These are phyloP conservation scores for Ogataea pini DNA, from an alignment of 805 yeast species.

Conservation along the genomic window DNA sequence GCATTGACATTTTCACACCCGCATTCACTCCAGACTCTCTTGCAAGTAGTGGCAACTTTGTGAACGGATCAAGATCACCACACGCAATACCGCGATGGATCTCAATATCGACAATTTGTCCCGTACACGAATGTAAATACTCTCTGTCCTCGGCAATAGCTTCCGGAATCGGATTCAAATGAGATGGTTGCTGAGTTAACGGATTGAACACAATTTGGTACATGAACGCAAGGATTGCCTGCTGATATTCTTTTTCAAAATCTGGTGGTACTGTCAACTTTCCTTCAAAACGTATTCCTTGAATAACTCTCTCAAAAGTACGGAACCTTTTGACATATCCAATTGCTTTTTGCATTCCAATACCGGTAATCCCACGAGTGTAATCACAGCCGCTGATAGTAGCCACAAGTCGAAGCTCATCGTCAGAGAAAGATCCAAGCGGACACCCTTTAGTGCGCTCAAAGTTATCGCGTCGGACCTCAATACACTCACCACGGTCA, in stretches of 20 bases:
- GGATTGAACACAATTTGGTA: conserved; percentile 89
- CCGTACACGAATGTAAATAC: conserved; percentile 43
- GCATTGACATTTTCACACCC: not conserved
- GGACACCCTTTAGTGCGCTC: conserved; percentile 34
- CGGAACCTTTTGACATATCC: conserved; percentile 52
- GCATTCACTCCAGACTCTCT: conserved; percentile 44
- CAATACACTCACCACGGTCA: conserved; percentile 67
- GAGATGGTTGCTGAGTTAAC: conserved; percentile 42
- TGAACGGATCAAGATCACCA: conserved; percentile 70
- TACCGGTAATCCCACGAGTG: conserved; percentile 77
- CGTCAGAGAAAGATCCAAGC: conserved; percentile 50
- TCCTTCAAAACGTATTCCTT: conserved; percentile 60
- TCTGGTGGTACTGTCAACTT: conserved; percentile 54
- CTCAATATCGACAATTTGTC: conserved; percentile 43
- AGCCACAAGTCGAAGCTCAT: conserved; percentile 73
- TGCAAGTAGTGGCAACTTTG: conserved; percentile 46
- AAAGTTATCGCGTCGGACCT: conserved; percentile 61
- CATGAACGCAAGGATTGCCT: conserved; percentile 78
- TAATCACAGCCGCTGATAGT: conserved; percentile 96
- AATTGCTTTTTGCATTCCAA: conserved; percentile 81
- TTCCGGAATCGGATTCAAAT: conserved; percentile 58
- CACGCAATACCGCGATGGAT: conserved; percentile 57
- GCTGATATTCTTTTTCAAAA: conserved; percentile 58
- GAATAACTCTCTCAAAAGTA: conserved; percentile 55
- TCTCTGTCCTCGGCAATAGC: conserved; percentile 33